phyloP scores from a whole-genome alignment of 2,329 filamentous ascomycete genomes.

The Colletotrichum musae region DNA sequence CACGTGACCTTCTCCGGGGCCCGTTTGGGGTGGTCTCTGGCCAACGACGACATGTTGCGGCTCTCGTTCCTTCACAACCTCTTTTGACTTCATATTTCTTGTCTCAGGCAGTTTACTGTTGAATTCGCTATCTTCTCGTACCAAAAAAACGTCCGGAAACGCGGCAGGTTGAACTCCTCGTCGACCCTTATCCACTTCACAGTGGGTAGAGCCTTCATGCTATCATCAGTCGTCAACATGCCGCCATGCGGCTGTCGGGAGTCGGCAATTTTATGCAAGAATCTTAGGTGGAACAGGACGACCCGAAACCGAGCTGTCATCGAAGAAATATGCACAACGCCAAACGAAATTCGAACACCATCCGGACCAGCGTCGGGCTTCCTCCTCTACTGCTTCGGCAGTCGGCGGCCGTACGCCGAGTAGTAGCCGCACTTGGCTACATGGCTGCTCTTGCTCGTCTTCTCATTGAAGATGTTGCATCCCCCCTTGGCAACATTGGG shows the following conservation, averaged over 20 bases:
- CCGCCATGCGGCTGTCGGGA: slow-evolving; percentile 33
- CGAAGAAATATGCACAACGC: slow-evolving; percentile 23
- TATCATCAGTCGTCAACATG: slow-evolving; percentile 34
- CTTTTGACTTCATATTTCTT: slow-evolving; percentile 9
- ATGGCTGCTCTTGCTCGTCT: slow-evolving; percentile 81
- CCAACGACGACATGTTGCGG: slow-evolving; percentile 36
- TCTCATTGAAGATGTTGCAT: slow-evolving; percentile 84
- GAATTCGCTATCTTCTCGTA: slow-evolving; percentile 37
- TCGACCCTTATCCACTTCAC: slow-evolving; percentile 19
- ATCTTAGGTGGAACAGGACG: slow-evolving; percentile 23
- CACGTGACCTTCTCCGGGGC: slow-evolving; percentile 36
- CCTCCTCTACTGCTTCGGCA: slow-evolving; percentile 55
- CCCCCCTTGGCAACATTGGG: slow-evolving; percentile 89
- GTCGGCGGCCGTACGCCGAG: slow-evolving; percentile 70
- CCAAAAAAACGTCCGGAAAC: slow-evolving; percentile 27
- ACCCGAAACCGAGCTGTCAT: slow-evolving; percentile 20
- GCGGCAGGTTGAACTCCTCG: slow-evolving; percentile 38
- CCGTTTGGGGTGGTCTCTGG: slow-evolving; percentile 32
- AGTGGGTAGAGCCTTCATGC: slow-evolving; percentile 32
- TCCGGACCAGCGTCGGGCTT: background rate
- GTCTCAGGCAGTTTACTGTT: slow-evolving; percentile 23
- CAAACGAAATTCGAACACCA: slow-evolving; percentile 9
- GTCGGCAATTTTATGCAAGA: slow-evolving; percentile 20
- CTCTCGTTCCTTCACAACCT: slow-evolving; percentile 37
- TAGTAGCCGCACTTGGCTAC: slow-evolving; percentile 80